Evolutionary conservation across 352 stramenopile species (phyloP).

Genomic region (Phytophthora vignae): DNA sequence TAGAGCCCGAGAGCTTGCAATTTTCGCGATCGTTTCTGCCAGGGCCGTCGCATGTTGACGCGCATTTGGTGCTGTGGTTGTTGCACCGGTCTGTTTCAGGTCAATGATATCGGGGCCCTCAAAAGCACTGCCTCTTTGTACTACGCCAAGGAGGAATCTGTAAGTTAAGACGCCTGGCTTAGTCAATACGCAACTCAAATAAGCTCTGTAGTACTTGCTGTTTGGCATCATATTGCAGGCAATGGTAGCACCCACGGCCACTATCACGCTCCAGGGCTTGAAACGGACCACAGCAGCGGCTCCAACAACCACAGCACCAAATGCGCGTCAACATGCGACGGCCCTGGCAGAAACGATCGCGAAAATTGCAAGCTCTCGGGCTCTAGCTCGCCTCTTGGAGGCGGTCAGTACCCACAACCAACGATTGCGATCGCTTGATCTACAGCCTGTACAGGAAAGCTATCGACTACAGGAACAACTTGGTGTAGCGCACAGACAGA

Average conservation of each 20-base stretch:
- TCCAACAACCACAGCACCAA: background rate
- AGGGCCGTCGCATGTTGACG: background rate
- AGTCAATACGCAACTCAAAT: no score
- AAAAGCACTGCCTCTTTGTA: no score
- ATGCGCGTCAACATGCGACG: background rate
- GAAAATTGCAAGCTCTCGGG: background rate
- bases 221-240: no score
- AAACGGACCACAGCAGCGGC: background rate
- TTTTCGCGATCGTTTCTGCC: background rate
- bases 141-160: no score
- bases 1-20: background rate
- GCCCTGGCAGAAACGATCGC: background rate
- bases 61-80: background rate
- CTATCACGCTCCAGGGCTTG: no score
- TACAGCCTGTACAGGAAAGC: background rate
- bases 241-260: no score
- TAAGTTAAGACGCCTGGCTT: no score
- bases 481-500: background rate
- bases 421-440: background rate
- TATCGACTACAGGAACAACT: background rate
- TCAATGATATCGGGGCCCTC: no score
- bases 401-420: background rate
- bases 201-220: no score
- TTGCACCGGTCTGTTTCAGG: no score
- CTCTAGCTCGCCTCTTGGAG: background rate